Evolutionary conservation across 2,329 filamentous ascomycete species (phyloP).

Genomic region (Coleophoma cylindrospora): DNA sequence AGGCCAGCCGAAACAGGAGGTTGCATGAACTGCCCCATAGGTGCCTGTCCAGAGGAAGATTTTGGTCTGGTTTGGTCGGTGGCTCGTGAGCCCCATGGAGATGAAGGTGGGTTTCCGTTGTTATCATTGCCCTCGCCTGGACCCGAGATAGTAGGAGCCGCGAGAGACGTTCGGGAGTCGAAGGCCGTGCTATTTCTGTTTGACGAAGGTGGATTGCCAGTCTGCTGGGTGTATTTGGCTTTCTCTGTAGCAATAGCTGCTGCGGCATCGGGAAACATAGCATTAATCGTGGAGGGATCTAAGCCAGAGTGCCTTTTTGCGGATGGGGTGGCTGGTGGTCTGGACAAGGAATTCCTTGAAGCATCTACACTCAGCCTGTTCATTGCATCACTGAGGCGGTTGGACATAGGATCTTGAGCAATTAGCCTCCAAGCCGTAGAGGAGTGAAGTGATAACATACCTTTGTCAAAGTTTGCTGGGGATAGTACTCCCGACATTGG

Average conservation of each 20-base stretch:
- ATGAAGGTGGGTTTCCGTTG: conserved; percentile 61
- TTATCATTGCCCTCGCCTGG: conserved; percentile 59
- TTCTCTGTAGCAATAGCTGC: conserved; percentile 98
- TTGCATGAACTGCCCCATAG: conserved; percentile 94
- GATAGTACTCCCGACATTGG: conserved; percentile 95
- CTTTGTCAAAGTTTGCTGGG: conserved; percentile 94
- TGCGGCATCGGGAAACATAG: conserved; percentile 98
- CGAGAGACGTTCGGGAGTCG: conserved; percentile 68
- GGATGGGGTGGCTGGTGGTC: conserved; percentile 71
- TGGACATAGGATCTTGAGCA: conserved; percentile 84
- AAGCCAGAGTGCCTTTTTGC: conserved; percentile 93
- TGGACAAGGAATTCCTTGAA: conserved; percentile 78
- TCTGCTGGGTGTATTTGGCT: conserved; percentile 94
- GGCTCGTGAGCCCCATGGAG: conserved; percentile 67
- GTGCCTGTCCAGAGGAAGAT: conserved; percentile 69
- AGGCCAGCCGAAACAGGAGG: conserved; percentile 69
- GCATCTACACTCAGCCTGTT: conserved; percentile 86
- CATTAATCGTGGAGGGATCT: conserved; percentile 89
- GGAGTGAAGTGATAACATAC: conserved; percentile 37
- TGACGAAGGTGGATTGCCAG: conserved; percentile 81
- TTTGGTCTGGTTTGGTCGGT: conserved; percentile 61
- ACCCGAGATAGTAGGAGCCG: conserved; percentile 68
- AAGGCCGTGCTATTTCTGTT: conserved; percentile 87
- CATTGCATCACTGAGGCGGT: conserved; percentile 93
- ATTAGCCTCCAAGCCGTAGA: conserved; percentile 1